Conservation (phyloP, 805 yeast species). For the Naumovozyma baii region DNA sequence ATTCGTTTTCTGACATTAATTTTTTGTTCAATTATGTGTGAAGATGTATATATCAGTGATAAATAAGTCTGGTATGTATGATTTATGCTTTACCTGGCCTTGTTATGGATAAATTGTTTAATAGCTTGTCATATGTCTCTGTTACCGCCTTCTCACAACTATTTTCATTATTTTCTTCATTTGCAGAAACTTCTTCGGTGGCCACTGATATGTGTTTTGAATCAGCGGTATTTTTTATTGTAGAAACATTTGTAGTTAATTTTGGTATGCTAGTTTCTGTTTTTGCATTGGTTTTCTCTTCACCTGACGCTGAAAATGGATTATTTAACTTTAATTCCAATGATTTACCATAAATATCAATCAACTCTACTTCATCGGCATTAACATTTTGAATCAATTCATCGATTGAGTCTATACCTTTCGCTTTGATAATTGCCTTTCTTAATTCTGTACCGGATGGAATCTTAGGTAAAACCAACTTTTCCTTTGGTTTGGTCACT, state of each 20-base stretch:
- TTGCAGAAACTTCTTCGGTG: neutral
- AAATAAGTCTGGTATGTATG: too few species aligned
- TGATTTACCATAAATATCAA: conserved; percentile 37
- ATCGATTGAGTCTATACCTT: conserved; percentile 61
- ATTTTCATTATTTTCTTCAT: neutral
- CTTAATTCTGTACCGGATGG: conserved; percentile 41
- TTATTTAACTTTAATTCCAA: conserved; percentile 1
- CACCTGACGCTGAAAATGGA: too few species aligned
- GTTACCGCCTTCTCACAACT: conserved; percentile 11
- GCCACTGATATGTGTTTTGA: neutral
- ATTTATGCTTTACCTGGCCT: neutral
- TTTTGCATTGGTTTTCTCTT: too few species aligned
- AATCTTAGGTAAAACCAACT: conserved; percentile 26
- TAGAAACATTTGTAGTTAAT: neutral
- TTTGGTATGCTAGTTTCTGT: too few species aligned
- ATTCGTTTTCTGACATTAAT: too few species aligned
- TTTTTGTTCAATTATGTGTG: too few species aligned
- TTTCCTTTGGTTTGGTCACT: neutral
- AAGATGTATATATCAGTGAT: too few species aligned
- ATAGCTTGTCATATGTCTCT: conserved; percentile 60
- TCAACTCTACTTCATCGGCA: conserved; percentile 42
- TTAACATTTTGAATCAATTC: conserved; percentile 61
- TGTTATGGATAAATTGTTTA: conserved; percentile 48
- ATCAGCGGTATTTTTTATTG: neutral
- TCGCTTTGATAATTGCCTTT: conserved; percentile 55